Evolutionary conservation across 108 stramenopile species (phyloP).

Genomic region (Cylindrotheca fusiformis): DNA sequence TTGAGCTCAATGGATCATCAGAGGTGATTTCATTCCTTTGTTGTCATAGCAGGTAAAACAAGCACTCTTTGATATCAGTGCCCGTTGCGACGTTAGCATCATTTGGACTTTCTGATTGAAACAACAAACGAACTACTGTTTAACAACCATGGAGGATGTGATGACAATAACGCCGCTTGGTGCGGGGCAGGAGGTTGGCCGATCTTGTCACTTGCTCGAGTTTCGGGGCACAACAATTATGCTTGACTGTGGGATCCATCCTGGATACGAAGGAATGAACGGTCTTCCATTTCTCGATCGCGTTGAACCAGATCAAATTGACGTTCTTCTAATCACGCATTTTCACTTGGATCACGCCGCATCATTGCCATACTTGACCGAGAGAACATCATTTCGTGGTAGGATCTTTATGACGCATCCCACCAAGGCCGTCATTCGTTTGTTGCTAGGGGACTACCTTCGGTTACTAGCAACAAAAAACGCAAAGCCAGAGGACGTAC

Average conservation of each 20-base stretch:
- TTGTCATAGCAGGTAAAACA: too few relatives aligned
- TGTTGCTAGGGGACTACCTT: slow-evolving; percentile 92
- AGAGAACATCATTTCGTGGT: slow-evolving; percentile 94
- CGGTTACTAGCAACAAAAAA: slow-evolving; percentile 78
- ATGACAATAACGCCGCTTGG: slow-evolving; percentile 82
- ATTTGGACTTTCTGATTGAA: too few relatives aligned
- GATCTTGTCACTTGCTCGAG: slow-evolving; percentile 95
- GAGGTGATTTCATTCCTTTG: too few relatives aligned
- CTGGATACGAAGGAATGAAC: slow-evolving; percentile 94
- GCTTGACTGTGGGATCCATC: slow-evolving; percentile 99
- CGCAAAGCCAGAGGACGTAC: slow-evolving; percentile 64
- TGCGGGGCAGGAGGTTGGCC: slow-evolving; percentile 93
- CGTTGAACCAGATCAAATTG: slow-evolving; percentile 85
- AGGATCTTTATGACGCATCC: slow-evolving; percentile 98
- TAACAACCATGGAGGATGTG: slow-evolving; percentile 60
- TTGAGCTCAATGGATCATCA: too few relatives aligned
- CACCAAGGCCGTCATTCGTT: slow-evolving; percentile 94
- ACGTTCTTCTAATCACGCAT: slow-evolving; percentile 90
- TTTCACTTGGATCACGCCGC: slow-evolving; percentile 99
- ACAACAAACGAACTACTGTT: background rate
- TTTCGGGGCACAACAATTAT: slow-evolving; percentile 92
- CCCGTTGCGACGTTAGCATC: too few relatives aligned
- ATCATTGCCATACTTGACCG: slow-evolving; percentile 96
- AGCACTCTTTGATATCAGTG: too few relatives aligned
- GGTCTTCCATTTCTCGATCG: slow-evolving; percentile 86